These are phyloP conservation scores for Kwoniella sp. DNA, from an alignment of 768 basidiomycete genomes.

Conservation along the genomic window DNA sequence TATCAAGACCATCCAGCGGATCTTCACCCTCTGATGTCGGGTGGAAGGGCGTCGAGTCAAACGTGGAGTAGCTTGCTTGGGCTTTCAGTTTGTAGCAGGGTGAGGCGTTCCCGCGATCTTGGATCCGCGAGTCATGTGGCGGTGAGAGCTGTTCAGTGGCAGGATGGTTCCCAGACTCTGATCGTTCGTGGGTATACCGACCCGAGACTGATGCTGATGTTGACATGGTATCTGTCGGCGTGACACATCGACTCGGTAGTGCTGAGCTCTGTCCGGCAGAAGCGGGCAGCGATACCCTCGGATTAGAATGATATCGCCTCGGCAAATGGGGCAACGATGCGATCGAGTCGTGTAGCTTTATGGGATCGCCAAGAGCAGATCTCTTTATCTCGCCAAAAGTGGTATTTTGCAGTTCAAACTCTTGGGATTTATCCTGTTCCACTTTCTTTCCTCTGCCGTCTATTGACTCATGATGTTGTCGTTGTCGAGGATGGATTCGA, in stretches of 20 bases:
- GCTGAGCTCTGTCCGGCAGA: conserved; percentile 12
- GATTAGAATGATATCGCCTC: conserved; percentile 10
- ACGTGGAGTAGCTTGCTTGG: conserved; percentile 7
- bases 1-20: conserved; percentile 5
- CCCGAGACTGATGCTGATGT: neutral
- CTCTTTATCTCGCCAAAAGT: neutral
- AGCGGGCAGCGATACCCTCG: conserved; percentile 12
- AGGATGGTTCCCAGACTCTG: neutral
- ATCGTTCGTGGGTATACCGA: neutral
- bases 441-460: neutral
- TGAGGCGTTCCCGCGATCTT: neutral
- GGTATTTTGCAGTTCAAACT: neutral
- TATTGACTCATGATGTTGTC: neutral
- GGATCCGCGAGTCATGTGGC: neutral
- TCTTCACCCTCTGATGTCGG: neutral
- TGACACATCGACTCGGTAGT: neutral
- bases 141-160: neutral
- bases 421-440: neutral
- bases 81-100: neutral
- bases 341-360: neutral
- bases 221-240: neutral
- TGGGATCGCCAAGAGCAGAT: neutral
- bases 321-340: neutral
- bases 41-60: neutral
- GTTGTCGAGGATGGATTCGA: neutral